Evolutionary conservation across 352 stramenopile genomes (phyloP), one percentile per base, ranked within the genome.

Genomic region (Peronosclerospora sorghi): DNA sequence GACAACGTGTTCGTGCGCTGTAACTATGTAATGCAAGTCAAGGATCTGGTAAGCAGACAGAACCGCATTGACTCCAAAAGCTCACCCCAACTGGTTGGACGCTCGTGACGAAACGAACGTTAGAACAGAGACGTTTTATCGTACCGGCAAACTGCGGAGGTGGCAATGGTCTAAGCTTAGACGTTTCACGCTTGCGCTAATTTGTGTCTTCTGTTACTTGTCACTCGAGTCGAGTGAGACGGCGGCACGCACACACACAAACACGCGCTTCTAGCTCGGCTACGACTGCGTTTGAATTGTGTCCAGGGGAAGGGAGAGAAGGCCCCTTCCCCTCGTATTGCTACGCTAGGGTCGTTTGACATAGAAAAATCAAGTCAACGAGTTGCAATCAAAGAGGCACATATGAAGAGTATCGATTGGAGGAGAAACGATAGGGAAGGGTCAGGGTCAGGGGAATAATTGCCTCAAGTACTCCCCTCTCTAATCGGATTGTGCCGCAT

Each of bases 391-490:
- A 52, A 51, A 56, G 2, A 21, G 4, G n/a, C 10, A 63, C 44
- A 23, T 0, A 17, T 4, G 17, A 24, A 51, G 51, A 38, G 24
- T 65, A 49, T 55, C 59, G 61, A 76, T 76, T 76, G 61, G 59
- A 56, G 50, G 50, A 51, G 62, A 76, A 76, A 48, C 59, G 65
- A 47, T 73, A 69, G 65, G 65, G 59, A 48, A 71, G 30, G 65
- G 65, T 56, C 48, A 70, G 60, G 64, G 54, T 6, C 55, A 71
- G 65, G 62, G 62, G 61, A 71, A 41, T 18, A 18, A 32, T 32
- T 51, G 48, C 55, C 47, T 21, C 41, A 56, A 53, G 40, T 17
- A 6, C 36, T 6, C 3, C n/a, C 27, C 50, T 45, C 51, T 18
- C 32, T 13, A 59, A 68, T 24, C 14, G 15, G 19, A 65, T 12